Conservation (phyloP, 345 rosid genomes). For the Hypericum androsaemum region DNA sequence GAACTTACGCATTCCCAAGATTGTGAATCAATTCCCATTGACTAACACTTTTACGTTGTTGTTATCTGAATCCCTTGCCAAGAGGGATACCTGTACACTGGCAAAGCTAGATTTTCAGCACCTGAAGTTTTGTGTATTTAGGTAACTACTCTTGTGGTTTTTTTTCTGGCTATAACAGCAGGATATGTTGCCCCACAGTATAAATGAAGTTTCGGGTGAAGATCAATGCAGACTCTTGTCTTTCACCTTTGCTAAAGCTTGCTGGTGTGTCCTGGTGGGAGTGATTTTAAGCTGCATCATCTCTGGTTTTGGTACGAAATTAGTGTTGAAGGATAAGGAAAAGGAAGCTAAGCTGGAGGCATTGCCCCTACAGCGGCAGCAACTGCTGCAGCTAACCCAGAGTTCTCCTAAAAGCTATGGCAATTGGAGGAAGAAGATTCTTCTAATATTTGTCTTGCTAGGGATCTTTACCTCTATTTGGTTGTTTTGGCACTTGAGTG, state of each 20-base stretch:
- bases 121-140: too few relatives aligned
- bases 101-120: too few relatives aligned
- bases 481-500: slow-evolving; percentile 47
- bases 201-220: slow-evolving; percentile 12
- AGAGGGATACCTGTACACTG: too few relatives aligned
- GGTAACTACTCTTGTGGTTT: neutral
- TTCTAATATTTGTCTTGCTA: slow-evolving; percentile 33
- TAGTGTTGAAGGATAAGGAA: slow-evolving; percentile 20
- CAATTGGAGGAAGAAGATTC: slow-evolving; percentile 62
- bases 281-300: slow-evolving; percentile 29
- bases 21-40: too few relatives aligned
- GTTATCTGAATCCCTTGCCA: too few relatives aligned
- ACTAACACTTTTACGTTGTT: too few relatives aligned
- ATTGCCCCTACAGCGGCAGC: slow-evolving; percentile 17
- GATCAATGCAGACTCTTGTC: slow-evolving; percentile 16
- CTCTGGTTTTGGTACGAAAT: slow-evolving; percentile 21
- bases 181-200: slow-evolving; percentile 23
- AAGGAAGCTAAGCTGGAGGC: slow-evolving; percentile 24
- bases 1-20: slow-evolving; percentile 1
- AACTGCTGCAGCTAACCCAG: slow-evolving; percentile 29
- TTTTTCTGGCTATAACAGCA: slow-evolving; percentile 24
- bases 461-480: slow-evolving; percentile 50
- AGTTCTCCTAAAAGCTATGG: slow-evolving; percentile 46
- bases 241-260: slow-evolving; percentile 25
- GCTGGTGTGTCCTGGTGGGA: slow-evolving; percentile 45